These are phyloP conservation scores for Saccharomycopsis sp. DNA, from an alignment of 805 yeast species.

Conservation along the genomic window DNA sequence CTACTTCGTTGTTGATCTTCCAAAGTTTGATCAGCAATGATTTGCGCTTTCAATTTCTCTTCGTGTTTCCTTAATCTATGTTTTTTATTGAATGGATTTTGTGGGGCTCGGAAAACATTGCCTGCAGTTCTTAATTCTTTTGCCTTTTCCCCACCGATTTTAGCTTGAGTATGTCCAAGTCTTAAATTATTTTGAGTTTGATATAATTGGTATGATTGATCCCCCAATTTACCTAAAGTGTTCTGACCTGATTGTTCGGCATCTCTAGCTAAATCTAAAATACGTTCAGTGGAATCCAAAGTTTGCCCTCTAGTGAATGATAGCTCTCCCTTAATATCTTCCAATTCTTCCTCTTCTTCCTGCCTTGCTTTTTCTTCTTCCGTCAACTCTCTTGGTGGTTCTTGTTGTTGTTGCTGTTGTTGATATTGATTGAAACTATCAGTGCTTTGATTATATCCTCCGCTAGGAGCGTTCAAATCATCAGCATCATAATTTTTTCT, in stretches of 20 bases:
- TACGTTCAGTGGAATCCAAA: slow-evolving; percentile 77
- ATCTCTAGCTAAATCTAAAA: slow-evolving; percentile 61
- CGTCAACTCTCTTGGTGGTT: slow-evolving; percentile 25
- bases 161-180: slow-evolving; percentile 72
- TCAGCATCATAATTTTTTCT: slow-evolving; percentile 24
- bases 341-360: slow-evolving; percentile 83
- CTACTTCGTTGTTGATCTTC: slow-evolving; percentile 55
- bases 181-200: slow-evolving; percentile 72
- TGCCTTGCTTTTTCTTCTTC: slow-evolving; percentile 34
- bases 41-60: slow-evolving; percentile 53
- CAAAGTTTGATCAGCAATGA: slow-evolving; percentile 53
- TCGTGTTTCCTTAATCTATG: slow-evolving; percentile 70
- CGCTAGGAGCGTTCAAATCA: slow-evolving; percentile 27
- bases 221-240: slow-evolving; percentile 85
- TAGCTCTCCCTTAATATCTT: slow-evolving; percentile 74
- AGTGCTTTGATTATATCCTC: slow-evolving; percentile 6
- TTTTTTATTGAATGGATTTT: slow-evolving; percentile 85
- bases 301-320: slow-evolving; percentile 83
- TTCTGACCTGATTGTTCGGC: slow-evolving; percentile 73
- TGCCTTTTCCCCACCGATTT: slow-evolving; percentile 77
- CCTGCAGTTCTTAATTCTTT: slow-evolving; percentile 51
- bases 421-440: slow-evolving; percentile 12
- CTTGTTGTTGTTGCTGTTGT: slow-evolving; percentile 21
- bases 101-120: slow-evolving; percentile 22
- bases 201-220: slow-evolving; percentile 84